phyloP scores from a whole-genome alignment of 768 basidiomycete genomes.

The Lactarius hengduanensis region DNA sequence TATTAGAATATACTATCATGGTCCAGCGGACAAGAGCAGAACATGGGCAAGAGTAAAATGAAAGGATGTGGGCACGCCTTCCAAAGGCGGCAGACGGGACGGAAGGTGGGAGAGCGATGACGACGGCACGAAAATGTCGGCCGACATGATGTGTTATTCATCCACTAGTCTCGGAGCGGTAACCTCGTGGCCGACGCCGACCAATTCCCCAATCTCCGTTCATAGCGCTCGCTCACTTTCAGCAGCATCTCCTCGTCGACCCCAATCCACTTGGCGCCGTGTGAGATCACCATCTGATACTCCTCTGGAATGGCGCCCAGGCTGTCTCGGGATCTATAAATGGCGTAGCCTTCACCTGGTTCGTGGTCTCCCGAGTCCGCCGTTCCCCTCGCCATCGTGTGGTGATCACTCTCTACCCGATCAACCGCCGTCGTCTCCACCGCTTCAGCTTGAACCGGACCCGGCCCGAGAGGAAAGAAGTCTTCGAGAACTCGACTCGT shows the following conservation, averaged over 20 bases:
- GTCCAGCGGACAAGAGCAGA: slow-evolving; percentile 4
- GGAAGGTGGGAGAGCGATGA: not conserved
- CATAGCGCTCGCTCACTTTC: slow-evolving; percentile 60
- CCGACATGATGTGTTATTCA: not conserved
- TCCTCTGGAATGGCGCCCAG: slow-evolving; percentile 55
- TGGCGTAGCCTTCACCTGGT: slow-evolving; percentile 60
- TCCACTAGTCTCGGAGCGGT: not conserved
- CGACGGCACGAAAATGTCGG: not conserved
- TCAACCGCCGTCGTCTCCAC: slow-evolving; percentile 7
- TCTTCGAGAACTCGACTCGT: slow-evolving; percentile 37
- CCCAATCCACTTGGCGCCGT: slow-evolving; percentile 56
- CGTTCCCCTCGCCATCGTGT: slow-evolving; percentile 19
- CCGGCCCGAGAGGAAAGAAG: slow-evolving; percentile 23
- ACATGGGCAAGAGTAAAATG: slow-evolving; percentile 11
- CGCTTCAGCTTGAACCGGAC: not conserved
- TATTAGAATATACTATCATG: slow-evolving; percentile 7
- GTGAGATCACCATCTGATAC: slow-evolving; percentile 49
- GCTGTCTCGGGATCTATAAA: slow-evolving; percentile 68
- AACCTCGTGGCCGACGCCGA: slow-evolving; percentile 34
- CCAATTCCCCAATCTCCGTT: slow-evolving; percentile 59
- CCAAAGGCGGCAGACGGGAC: slow-evolving; percentile 6
- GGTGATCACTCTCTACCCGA: slow-evolving; percentile 7
- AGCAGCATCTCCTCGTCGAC: slow-evolving; percentile 52
- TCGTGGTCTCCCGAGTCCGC: slow-evolving; percentile 32
- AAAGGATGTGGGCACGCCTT: slow-evolving; percentile 5